phyloP scores from a whole-genome alignment of 2,329 filamentous ascomycete species.

The Beauveria varroae region DNA sequence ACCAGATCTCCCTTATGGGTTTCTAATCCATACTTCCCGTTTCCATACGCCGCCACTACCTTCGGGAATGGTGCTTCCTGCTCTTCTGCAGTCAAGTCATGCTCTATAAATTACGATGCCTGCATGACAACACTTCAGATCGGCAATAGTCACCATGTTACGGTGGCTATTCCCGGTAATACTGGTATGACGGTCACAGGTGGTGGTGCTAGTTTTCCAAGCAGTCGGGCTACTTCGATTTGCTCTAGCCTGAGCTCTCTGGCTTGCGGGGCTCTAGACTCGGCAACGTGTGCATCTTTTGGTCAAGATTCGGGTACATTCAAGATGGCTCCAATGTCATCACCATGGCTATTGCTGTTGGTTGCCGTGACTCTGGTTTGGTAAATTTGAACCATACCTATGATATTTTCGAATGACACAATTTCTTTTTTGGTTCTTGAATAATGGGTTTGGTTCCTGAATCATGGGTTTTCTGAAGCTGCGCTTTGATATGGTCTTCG shows the following conservation, averaged over 20 bases:
- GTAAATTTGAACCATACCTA: background rate
- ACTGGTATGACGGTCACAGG: slow-evolving; percentile 45
- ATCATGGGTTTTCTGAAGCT: too few relatives aligned
- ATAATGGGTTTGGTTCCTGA: too few relatives aligned
- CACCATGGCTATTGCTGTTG: background rate
- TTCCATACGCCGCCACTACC: slow-evolving; percentile 48
- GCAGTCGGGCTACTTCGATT: slow-evolving; percentile 41
- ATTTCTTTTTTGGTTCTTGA: too few relatives aligned
- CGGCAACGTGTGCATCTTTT: slow-evolving; percentile 29
- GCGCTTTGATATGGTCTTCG: too few relatives aligned
- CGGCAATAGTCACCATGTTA: slow-evolving; percentile 41
- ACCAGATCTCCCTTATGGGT: slow-evolving; percentile 42
- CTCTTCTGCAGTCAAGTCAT: slow-evolving; percentile 42
- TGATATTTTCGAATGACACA: background rate
- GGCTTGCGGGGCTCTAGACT: slow-evolving; percentile 40
- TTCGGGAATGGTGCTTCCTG: slow-evolving; percentile 46
- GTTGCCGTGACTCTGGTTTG: background rate
- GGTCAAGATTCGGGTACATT: slow-evolving; percentile 13
- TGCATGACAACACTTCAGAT: slow-evolving; percentile 44
- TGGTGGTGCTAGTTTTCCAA: slow-evolving; percentile 34
- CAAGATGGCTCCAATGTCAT: background rate
- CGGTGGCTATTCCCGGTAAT: slow-evolving; percentile 46
- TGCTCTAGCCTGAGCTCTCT: slow-evolving; percentile 47
- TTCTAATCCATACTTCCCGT: slow-evolving; percentile 51
- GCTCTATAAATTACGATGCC: slow-evolving; percentile 44